Conservation (phyloP, 2,329 filamentous ascomycete species). For the Hypoxylon sp. region DNA sequence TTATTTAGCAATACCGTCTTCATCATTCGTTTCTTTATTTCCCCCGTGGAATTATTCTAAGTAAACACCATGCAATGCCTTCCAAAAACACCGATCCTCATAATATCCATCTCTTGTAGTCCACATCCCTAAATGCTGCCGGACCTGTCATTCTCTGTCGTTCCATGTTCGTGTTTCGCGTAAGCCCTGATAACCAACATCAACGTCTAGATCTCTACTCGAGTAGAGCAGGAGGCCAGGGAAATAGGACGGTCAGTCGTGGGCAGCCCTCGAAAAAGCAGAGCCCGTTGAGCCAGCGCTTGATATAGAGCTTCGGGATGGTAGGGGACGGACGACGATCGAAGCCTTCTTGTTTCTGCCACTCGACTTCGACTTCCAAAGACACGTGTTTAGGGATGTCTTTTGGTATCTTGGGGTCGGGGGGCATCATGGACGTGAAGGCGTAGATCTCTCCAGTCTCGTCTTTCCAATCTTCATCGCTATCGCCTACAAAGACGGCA, state of each 20-base stretch:
- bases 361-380: slow-evolving; percentile 50
- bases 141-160: slow-evolving; percentile 6
- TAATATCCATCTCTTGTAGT: slow-evolving; percentile 3
- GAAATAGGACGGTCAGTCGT: slow-evolving; percentile 48
- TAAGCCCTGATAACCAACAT: background rate
- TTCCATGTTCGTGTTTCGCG: slow-evolving; percentile 14
- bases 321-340: background rate
- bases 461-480: slow-evolving; percentile 32
- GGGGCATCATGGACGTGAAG: slow-evolving; percentile 46
- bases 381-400: slow-evolving; percentile 50
- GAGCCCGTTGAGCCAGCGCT: slow-evolving; percentile 53
- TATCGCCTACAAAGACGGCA: slow-evolving; percentile 49
- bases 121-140: background rate
- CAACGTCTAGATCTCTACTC: slow-evolving; percentile 13
- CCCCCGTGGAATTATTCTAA: slow-evolving; percentile 5
- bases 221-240: slow-evolving; percentile 49
- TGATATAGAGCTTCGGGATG: slow-evolving; percentile 49
- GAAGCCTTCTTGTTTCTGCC: slow-evolving; percentile 30
- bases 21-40: slow-evolving; percentile 12
- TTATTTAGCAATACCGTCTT: background rate
- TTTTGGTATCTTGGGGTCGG: slow-evolving; percentile 16
- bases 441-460: slow-evolving; percentile 43
- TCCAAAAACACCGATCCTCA: slow-evolving; percentile 9
- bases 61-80: slow-evolving; percentile 7
- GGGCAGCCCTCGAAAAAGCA: slow-evolving; percentile 46